Percentiles rank a stretch among this genome's conserved stretches.
phyloP scores from a whole-genome alignment of 345 rosid genomes.

The Ceriops zippeliana region DNA sequence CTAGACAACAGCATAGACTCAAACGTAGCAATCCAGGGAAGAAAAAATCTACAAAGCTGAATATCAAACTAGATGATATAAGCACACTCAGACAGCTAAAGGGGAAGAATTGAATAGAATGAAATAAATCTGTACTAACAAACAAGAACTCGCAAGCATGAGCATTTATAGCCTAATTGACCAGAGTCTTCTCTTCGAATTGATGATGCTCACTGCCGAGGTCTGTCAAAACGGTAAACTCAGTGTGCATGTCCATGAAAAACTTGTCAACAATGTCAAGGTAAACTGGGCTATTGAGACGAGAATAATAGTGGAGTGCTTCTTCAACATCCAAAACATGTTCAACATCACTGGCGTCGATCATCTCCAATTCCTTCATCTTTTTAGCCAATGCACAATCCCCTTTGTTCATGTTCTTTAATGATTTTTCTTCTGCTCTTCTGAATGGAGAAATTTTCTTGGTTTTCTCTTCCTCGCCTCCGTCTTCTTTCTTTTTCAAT shows the following conservation, averaged over 20 bases:
- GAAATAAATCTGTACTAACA: slow-evolving; percentile 18
- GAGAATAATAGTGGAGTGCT: slow-evolving; percentile 76
- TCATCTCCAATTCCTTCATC: slow-evolving; percentile 86
- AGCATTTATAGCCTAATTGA: slow-evolving; percentile 42
- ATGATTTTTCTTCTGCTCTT: slow-evolving; percentile 21
- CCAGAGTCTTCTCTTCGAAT: slow-evolving; percentile 44
- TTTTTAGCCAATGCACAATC: slow-evolving; percentile 52
- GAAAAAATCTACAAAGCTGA: slow-evolving; percentile 1
- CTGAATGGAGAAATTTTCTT: slow-evolving; percentile 19
- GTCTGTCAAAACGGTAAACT: slow-evolving; percentile 56
- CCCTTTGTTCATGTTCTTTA: slow-evolving; percentile 28
- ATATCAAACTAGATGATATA: not conserved
- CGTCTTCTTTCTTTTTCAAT: slow-evolving; percentile 29
- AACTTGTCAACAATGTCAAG: slow-evolving; percentile 79
- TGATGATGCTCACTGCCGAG: slow-evolving; percentile 31
- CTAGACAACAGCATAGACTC: not conserved
- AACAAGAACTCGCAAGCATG: slow-evolving; percentile 16
- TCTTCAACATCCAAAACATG: slow-evolving; percentile 76
- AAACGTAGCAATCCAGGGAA: not conserved
- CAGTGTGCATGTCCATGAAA: slow-evolving; percentile 75
- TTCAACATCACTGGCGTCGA: slow-evolving; percentile 65
- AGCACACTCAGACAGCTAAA: slow-evolving; percentile 7
- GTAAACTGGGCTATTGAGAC: slow-evolving; percentile 76
- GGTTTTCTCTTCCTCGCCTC: slow-evolving; percentile 26
- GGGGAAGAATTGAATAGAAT: slow-evolving; percentile 5